Conservation (phyloP, 225 moss, liverwort and hornwort genomes). For the Asterella californica region DNA sequence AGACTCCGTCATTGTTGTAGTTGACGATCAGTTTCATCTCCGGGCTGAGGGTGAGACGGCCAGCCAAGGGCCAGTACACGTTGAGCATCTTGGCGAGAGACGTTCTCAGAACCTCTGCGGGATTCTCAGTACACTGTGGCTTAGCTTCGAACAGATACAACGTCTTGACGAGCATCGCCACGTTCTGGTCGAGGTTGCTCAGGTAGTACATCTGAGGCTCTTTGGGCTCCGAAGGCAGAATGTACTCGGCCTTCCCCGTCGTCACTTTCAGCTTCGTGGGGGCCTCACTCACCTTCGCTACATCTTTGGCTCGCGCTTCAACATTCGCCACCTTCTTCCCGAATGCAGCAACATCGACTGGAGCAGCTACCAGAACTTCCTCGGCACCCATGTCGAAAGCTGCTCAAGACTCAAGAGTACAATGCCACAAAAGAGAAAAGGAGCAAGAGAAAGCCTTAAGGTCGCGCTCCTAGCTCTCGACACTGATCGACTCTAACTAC, state of each 20-base stretch:
- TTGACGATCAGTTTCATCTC: conserved; percentile 41
- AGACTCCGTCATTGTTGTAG: conserved; percentile 43
- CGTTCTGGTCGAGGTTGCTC: conserved; percentile 49
- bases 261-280: conserved; percentile 24
- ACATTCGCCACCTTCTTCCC: background rate
- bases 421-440: background rate
- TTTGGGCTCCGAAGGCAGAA: conserved; percentile 27
- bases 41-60: conserved; percentile 38
- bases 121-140: conserved; percentile 24
- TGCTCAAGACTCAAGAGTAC: too few relatives aligned
- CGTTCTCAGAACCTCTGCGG: conserved; percentile 26
- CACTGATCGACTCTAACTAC: background rate
- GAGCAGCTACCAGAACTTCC: background rate
- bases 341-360: background rate
- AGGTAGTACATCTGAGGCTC: conserved; percentile 31
- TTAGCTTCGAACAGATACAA: conserved; percentile 28
- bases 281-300: background rate
- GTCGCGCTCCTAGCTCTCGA: background rate
- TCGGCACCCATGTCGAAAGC: conserved; percentile 11
- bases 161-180: conserved; percentile 32
- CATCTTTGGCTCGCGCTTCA: background rate
- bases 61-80: conserved; percentile 41
- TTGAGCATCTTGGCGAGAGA: conserved; percentile 37
- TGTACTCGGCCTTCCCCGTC: conserved; percentile 21
- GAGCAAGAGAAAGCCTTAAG: too few relatives aligned